phyloP scores from a whole-genome alignment of 192 early-diverging fungal genomes.

The Coemansia umbellata region DNA sequence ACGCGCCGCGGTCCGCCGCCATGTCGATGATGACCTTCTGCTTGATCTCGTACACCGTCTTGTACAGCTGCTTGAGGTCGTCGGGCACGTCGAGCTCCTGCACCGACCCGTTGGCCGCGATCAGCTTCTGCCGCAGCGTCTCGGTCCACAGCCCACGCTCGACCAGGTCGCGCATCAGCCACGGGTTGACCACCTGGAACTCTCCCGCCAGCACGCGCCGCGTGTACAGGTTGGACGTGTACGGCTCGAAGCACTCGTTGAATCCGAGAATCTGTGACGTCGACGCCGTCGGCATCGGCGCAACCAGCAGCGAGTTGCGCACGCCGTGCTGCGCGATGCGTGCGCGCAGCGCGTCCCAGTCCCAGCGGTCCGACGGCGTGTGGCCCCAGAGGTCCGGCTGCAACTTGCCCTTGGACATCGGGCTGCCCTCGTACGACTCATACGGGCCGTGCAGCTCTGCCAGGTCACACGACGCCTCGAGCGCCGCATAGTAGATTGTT shows the following conservation, averaged over 20 bases:
- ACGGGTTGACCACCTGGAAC: slow-evolving; percentile 98
- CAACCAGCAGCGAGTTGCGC: slow-evolving; percentile 90
- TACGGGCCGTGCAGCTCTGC: slow-evolving; percentile 77
- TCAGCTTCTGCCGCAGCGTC: slow-evolving; percentile 89
- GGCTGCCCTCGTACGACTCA: slow-evolving; percentile 82
- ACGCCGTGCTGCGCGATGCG: slow-evolving; percentile 79
- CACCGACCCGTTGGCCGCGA: slow-evolving; percentile 85
- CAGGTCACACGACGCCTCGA: slow-evolving; percentile 89
- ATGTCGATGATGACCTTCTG: slow-evolving; percentile 91
- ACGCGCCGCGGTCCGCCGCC: slow-evolving; percentile 96
- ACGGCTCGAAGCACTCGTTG: slow-evolving; percentile 97
- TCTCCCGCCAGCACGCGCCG: slow-evolving; percentile 94
- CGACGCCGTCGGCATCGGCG: slow-evolving; percentile 97
- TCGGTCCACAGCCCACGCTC: slow-evolving; percentile 93
- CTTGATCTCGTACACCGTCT: slow-evolving; percentile 95
- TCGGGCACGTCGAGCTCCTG: slow-evolving; percentile 80
- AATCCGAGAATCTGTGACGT: slow-evolving; percentile 96
- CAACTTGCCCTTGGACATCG: slow-evolving; percentile 84
- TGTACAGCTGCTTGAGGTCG: slow-evolving; percentile 91
- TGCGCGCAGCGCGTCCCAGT: slow-evolving; percentile 82
- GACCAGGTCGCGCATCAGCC: slow-evolving; percentile 92
- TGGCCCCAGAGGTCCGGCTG: slow-evolving; percentile 96
- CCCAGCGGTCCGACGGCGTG: slow-evolving; percentile 76
- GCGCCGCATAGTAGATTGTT: slow-evolving; percentile 91
- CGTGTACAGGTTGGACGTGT: slow-evolving; percentile 93